These are phyloP conservation scores for Meredithiella fracta DNA, from an alignment of 2,329 filamentous ascomycete genomes.

Conservation along the genomic window DNA sequence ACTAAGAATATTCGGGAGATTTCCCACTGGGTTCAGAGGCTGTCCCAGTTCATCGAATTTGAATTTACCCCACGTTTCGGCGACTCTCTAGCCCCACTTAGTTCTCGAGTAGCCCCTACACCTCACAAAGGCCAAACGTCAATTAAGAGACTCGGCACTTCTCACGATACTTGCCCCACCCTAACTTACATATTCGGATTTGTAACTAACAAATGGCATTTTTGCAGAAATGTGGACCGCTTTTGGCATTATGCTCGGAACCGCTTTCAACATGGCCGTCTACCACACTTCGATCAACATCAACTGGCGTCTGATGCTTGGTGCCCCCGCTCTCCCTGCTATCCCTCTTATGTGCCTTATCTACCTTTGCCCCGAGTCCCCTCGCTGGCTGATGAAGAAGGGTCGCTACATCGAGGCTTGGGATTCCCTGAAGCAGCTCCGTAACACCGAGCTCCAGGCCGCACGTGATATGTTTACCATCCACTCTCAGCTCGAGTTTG, in stretches of 20 bases:
- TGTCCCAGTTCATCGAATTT: neutral
- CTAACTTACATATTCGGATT: neutral
- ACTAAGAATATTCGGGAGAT: no score
- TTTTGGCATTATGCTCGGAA: slow-evolving; percentile 48
- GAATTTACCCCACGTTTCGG: neutral
- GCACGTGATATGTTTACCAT: slow-evolving; percentile 48
- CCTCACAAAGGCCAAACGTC: neutral
- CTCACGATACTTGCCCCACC: neutral
- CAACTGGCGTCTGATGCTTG: slow-evolving; percentile 40
- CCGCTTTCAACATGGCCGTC: slow-evolving; percentile 47
- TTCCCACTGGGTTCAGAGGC: no score
- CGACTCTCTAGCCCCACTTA: neutral
- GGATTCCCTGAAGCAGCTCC: slow-evolving; percentile 36
- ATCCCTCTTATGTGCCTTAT: slow-evolving; percentile 40
- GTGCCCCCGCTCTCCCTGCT: slow-evolving; percentile 47
- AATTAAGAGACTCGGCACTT: neutral
- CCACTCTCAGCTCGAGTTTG: slow-evolving; percentile 21
- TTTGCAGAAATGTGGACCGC: slow-evolving; percentile 31
- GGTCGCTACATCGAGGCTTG: slow-evolving; percentile 37
- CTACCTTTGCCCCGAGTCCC: slow-evolving; percentile 47
- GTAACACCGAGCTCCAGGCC: slow-evolving; percentile 42
- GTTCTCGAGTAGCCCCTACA: neutral
- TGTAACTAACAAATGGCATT: no score
- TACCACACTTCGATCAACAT: slow-evolving; percentile 41
- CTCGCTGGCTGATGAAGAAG: slow-evolving; percentile 51